Percentiles rank a stretch among this genome's conserved stretches.
These are phyloP conservation scores for Deuterostichococcus epilithicus DNA, from an alignment of 139 green algal genomes.

Conservation along the genomic window DNA sequence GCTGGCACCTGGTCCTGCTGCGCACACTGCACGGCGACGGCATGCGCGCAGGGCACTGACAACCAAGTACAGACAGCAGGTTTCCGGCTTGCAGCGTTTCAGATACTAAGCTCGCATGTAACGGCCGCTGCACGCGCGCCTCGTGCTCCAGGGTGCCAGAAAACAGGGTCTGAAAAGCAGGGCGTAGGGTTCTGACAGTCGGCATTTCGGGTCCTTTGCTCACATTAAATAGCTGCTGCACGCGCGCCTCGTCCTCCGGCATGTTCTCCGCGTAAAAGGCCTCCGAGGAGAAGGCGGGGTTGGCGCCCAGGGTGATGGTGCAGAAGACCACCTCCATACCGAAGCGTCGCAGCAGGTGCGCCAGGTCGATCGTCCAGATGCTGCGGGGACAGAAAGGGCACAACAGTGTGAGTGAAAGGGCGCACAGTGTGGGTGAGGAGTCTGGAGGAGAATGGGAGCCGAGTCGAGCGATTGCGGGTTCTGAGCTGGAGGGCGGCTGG, in stretches of 20 bases:
- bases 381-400: constrained; percentile 28
- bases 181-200: background rate
- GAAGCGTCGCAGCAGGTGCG: constrained; percentile 74
- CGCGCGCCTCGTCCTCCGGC: constrained; percentile 67
- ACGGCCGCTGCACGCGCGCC: background rate
- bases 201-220: constrained; percentile 11
- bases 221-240: constrained; percentile 72
- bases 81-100: background rate
- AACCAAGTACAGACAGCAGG: background rate
- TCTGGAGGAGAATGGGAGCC: too few relatives aligned
- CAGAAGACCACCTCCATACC: constrained; percentile 57
- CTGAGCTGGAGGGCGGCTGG: too few relatives aligned
- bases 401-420: too few relatives aligned
- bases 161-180: background rate
- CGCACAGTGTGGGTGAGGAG: too few relatives aligned
- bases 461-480: too few relatives aligned
- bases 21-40: background rate
- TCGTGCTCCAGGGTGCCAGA: background rate
- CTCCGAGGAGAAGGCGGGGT: constrained; percentile 74
- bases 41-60: background rate
- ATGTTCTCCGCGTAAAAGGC: constrained; percentile 82
- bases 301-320: constrained; percentile 79
- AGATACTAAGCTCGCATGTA: background rate
- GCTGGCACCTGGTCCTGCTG: background rate
- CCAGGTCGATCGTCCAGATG: constrained; percentile 92